A percentile compares a stretch with the other conserved stretches of the same genome.
Evolutionary conservation across 306 rosid genomes (phyloP).

Genomic region (Luffa aegyptiaca): DNA sequence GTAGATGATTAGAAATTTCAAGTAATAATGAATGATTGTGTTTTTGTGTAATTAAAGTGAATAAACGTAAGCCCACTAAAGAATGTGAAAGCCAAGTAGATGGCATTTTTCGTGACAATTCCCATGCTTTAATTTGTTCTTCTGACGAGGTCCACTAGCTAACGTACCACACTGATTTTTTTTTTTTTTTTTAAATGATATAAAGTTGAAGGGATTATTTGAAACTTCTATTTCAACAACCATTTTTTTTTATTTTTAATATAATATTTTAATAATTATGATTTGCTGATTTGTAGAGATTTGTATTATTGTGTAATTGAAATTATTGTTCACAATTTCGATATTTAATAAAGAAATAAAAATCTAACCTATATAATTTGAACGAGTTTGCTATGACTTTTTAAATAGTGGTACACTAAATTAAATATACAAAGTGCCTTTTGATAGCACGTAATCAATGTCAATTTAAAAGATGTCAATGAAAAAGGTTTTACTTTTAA

Average conservation of each 20-base stretch:
- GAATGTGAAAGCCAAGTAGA: slow-evolving; percentile 1
- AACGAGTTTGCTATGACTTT: too few species aligned
- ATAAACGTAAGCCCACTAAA: neutral
- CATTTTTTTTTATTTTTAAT: neutral
- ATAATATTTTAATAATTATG: neutral
- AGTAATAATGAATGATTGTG: neutral
- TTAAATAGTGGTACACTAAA: too few species aligned
- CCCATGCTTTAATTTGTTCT: neutral
- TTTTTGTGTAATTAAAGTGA: neutral
- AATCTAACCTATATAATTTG: too few species aligned
- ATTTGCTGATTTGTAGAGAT: neutral
- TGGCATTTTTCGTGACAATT: neutral
- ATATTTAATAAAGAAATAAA: neutral
- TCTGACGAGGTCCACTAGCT: slow-evolving; percentile 5
- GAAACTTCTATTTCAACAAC: neutral
- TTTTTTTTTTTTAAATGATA: neutral
- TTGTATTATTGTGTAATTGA: neutral
- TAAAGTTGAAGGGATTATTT: neutral
- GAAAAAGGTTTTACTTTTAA: too few species aligned
- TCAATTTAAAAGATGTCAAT: too few species aligned
- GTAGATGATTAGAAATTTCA: neutral
- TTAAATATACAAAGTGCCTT: too few species aligned
- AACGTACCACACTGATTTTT: neutral
- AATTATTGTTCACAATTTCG: neutral
- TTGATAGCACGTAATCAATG: too few species aligned